Evolutionary conservation across 2,329 filamentous ascomycete genomes (phyloP).

Genomic region (Colletotrichum navitas): DNA sequence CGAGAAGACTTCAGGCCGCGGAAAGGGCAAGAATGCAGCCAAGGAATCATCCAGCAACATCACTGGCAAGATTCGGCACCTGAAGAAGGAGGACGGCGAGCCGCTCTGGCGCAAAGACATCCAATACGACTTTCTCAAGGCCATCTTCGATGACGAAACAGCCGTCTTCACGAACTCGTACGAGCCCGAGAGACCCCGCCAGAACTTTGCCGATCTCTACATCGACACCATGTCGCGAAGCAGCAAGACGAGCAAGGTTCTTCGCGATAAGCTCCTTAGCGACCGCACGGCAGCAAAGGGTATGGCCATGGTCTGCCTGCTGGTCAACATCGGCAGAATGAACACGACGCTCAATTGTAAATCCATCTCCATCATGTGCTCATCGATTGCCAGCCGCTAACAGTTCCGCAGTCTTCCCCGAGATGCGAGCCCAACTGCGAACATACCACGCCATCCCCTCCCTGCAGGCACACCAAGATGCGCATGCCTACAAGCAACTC

Average conservation of each 20-base stretch:
- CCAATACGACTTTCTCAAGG: slow-evolving; percentile 86
- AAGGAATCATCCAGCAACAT: slow-evolving; percentile 55
- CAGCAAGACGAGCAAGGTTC: slow-evolving; percentile 98
- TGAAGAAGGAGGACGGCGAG: slow-evolving; percentile 91
- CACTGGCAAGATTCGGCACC: slow-evolving; percentile 80
- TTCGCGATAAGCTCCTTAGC: slow-evolving; percentile 94
- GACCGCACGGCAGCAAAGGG: slow-evolving; percentile 93
- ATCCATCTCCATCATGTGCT: slow-evolving; percentile 50
- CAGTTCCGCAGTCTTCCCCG: slow-evolving; percentile 84
- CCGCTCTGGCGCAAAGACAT: slow-evolving; percentile 90
- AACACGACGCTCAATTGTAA: slow-evolving; percentile 98
- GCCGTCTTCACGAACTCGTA: slow-evolving; percentile 93
- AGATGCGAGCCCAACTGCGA: slow-evolving; percentile 97
- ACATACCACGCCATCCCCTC: slow-evolving; percentile 99
- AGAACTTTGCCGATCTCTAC: slow-evolving; percentile 94
- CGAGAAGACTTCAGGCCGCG: slow-evolving; percentile 53
- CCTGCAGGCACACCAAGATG: slow-evolving; percentile 92
- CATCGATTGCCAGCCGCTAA: slow-evolving; percentile 38
- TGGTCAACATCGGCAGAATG: slow-evolving; percentile 98
- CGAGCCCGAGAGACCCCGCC: slow-evolving; percentile 70
- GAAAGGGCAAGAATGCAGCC: slow-evolving; percentile 52
- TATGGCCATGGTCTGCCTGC: slow-evolving; percentile 98
- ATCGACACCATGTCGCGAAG: slow-evolving; percentile 98
- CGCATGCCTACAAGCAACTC: slow-evolving; percentile 96
- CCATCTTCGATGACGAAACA: slow-evolving; percentile 81